Evolutionary conservation across 768 basidiomycete species (phyloP), one percentile per base, ranked within the genome.

Genomic region (Tulasnella sp.): DNA sequence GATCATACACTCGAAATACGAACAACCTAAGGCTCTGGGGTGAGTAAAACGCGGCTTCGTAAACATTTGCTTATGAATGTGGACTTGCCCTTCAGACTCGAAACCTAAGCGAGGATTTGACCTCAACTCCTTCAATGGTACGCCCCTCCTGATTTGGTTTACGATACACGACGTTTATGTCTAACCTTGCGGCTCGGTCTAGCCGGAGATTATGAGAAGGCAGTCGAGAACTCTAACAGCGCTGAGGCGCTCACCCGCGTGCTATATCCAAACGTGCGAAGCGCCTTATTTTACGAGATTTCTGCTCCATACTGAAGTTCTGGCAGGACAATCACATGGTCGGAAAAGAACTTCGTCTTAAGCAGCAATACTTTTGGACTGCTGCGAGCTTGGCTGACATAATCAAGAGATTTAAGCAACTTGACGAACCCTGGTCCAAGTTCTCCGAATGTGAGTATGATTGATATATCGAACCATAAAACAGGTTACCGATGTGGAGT

Each of bases 201-300:
- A 94, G 94, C 94, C 77, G 97, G 97, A 67, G 91, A 97, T 83
- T 99, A 99, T 82, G 94, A 95, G 81, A 89, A 86, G 64, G 93
- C 96, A 1, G 92, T 99, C 31, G 91, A 92, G 79, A 87, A 93
- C 0, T 93, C 91, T 38, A 95, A 96, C 83, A 91, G 91, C 79
- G 97, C 97, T 15, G 92, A 91, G 76, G 94, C 93, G 40, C 97
- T 99, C 82, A 98, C 96, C 5, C 90, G 93, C 9, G 97, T 98
- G 8, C 86, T 98, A 38, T 99, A 99, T 84, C 97, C 97, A 36
- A 97, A 97, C 81, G 97, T 98, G 64, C 15, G 73, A 39, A 34
- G 5, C 9, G 7, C 15, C 3, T 31, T 14, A 39, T 2, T 19
- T 3, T 79, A 49, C 78, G 79, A 45, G 25, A 11, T 12, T 17